Evolutionary conservation across 441 rosid genomes (phyloP).

Genomic region (Viola pubescens): DNA sequence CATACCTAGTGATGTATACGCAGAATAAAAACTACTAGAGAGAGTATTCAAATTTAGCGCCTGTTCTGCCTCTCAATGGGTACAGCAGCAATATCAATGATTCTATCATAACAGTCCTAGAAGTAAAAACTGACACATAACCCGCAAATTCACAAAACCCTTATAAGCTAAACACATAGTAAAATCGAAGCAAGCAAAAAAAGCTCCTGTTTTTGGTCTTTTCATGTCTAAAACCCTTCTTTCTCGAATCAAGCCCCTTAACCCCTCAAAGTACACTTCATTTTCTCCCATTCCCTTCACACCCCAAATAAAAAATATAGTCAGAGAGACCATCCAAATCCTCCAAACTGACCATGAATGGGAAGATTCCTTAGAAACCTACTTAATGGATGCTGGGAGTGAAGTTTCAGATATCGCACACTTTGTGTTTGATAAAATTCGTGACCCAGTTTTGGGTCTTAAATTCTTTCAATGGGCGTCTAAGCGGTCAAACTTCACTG

Average conservation of each 20-base stretch:
- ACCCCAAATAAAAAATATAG: slow-evolving; percentile 31
- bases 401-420: slow-evolving; percentile 46
- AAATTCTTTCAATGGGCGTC: slow-evolving; percentile 55
- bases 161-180: background rate
- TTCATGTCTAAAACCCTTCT: slow-evolving; percentile 68
- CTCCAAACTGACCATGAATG: slow-evolving; percentile 44
- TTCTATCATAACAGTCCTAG: background rate
- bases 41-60: background rate
- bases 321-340: slow-evolving; percentile 41
- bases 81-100: background rate
- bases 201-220: background rate
- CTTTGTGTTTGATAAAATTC: slow-evolving; percentile 53
- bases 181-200: background rate
- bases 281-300: slow-evolving; percentile 28
- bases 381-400: slow-evolving; percentile 25
- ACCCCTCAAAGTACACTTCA: slow-evolving; percentile 17
- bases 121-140: too few species aligned
- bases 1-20: background rate
- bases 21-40: background rate
- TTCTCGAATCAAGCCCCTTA: slow-evolving; percentile 60
- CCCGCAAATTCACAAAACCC: background rate
- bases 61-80: background rate
- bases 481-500: slow-evolving; percentile 21
- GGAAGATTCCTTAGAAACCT: slow-evolving; percentile 37
- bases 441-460: slow-evolving; percentile 48